phyloP scores from a whole-genome alignment of 495 filamentous ascomycete genomes.

The Coniosporium apollinis region DNA sequence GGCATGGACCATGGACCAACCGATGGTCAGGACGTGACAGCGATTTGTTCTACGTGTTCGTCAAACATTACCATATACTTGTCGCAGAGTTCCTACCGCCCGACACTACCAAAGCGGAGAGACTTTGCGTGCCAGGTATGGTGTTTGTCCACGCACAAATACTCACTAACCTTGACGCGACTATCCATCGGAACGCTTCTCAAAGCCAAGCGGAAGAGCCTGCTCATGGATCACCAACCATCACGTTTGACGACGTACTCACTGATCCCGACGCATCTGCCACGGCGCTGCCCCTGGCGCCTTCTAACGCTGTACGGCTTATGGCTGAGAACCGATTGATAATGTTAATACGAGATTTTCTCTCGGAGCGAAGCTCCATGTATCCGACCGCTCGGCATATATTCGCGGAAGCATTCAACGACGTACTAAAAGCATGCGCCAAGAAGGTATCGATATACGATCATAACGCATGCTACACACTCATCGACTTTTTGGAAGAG shows the following conservation, averaged over 20 bases:
- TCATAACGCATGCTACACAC: constrained; percentile 74
- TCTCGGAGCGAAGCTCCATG: constrained; percentile 46
- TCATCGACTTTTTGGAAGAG: constrained; percentile 90
- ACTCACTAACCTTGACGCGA: constrained; percentile 63
- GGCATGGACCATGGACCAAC: constrained; percentile 72
- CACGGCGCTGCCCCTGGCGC: constrained; percentile 46
- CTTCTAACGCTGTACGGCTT: constrained; percentile 50
- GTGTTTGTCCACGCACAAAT: constrained; percentile 76
- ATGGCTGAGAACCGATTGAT: constrained; percentile 91
- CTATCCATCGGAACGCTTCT: constrained; percentile 51
- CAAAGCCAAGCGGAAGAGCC: constrained; percentile 25
- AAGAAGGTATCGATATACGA: constrained; percentile 68
- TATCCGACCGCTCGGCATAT: constrained; percentile 37
- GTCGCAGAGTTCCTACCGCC: constrained; percentile 62
- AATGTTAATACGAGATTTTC: constrained; percentile 69
- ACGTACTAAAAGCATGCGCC: constrained; percentile 54
- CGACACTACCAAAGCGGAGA: constrained; percentile 45
- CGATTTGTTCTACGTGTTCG: constrained; percentile 86
- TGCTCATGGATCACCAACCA: constrained; percentile 35
- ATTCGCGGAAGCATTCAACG: constrained; percentile 66
- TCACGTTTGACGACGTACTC: constrained; percentile 65
- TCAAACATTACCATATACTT: constrained; percentile 77
- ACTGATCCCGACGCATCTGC: constrained; percentile 55
- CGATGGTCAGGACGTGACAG: constrained; percentile 84
- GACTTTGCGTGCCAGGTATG: constrained; percentile 56